These are phyloP conservation scores for Leptodontidium sp. DNA, from an alignment of 2,329 filamentous ascomycete genomes.

Conservation along the genomic window DNA sequence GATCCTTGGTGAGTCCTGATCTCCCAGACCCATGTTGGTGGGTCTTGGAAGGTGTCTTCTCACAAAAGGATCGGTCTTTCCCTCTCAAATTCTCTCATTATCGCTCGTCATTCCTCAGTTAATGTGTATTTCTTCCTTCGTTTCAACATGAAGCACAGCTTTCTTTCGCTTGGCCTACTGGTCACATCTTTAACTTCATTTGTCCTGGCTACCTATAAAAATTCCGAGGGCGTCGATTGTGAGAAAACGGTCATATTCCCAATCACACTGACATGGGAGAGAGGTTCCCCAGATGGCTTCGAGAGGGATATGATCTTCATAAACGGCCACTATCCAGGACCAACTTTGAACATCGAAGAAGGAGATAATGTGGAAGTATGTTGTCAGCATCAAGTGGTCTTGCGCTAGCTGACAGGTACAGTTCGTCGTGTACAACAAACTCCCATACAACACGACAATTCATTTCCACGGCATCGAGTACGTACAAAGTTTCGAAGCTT, in stretches of 20 bases:
- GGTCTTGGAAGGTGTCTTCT: background rate
- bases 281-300: slow-evolving; percentile 35
- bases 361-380: slow-evolving; percentile 41
- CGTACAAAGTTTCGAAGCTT: background rate
- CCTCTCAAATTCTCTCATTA: background rate
- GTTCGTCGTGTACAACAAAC: slow-evolving; percentile 44
- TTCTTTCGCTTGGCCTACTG: slow-evolving; percentile 1
- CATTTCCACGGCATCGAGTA: slow-evolving; percentile 52
- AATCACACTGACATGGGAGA: slow-evolving; percentile 33
- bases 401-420: background rate
- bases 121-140: background rate
- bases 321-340: slow-evolving; percentile 42
- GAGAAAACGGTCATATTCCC: slow-evolving; percentile 20
- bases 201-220: slow-evolving; percentile 3
- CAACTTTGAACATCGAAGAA: slow-evolving; percentile 48
- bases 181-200: background rate
- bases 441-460: slow-evolving; percentile 48
- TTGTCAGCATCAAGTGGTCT: slow-evolving; percentile 27
- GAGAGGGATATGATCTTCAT: slow-evolving; percentile 37
- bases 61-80: background rate
- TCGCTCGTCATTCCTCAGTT: background rate
- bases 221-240: background rate
- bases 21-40: background rate
- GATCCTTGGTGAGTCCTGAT: background rate
- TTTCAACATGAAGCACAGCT: background rate